phyloP scores from a whole-genome alignment of 2,329 filamentous ascomycete species.

The Penicillium sp. region DNA sequence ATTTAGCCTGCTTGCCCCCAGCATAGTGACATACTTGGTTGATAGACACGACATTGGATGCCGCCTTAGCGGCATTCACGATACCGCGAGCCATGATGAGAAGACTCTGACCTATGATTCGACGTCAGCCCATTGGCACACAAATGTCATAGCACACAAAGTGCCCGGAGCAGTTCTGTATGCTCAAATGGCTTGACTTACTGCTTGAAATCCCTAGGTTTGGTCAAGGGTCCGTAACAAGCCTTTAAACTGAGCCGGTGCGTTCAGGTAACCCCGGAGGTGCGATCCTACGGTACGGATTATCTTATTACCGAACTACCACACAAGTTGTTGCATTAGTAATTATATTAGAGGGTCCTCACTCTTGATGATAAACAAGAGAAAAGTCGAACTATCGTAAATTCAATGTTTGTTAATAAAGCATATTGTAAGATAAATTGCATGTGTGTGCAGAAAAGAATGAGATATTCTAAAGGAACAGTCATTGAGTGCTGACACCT shows the following conservation, averaged over 20 bases:
- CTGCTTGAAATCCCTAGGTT: constrained; percentile 13
- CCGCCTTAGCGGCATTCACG: constrained; percentile 41
- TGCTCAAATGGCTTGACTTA: constrained; percentile 6
- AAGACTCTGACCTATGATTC: constrained; percentile 26
- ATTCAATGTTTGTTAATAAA: not conserved
- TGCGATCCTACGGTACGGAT: constrained; percentile 13
- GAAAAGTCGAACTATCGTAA: not conserved
- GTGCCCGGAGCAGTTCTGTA: not conserved
- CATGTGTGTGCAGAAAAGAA: not conserved
- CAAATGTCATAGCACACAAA: not conserved
- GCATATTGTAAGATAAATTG: not conserved
- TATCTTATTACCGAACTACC: constrained; percentile 11
- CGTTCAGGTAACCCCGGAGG: constrained; percentile 17
- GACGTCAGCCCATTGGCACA: constrained; percentile 11
- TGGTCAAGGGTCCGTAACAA: constrained; percentile 14
- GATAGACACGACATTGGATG: constrained; percentile 39
- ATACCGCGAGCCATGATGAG: constrained; percentile 38
- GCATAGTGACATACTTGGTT: constrained; percentile 32
- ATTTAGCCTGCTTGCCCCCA: not conserved
- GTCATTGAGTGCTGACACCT: not conserved
- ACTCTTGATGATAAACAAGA: not conserved
- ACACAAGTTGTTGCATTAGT: constrained; percentile 11
- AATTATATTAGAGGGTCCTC: constrained; percentile 2
- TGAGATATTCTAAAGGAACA: not conserved
- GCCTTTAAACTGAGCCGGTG: constrained; percentile 13